A percentile compares a stretch with the other conserved stretches of the same genome.
phyloP scores from a whole-genome alignment of 352 stramenopile species.

The Pythium rhizo-oryzae region DNA sequence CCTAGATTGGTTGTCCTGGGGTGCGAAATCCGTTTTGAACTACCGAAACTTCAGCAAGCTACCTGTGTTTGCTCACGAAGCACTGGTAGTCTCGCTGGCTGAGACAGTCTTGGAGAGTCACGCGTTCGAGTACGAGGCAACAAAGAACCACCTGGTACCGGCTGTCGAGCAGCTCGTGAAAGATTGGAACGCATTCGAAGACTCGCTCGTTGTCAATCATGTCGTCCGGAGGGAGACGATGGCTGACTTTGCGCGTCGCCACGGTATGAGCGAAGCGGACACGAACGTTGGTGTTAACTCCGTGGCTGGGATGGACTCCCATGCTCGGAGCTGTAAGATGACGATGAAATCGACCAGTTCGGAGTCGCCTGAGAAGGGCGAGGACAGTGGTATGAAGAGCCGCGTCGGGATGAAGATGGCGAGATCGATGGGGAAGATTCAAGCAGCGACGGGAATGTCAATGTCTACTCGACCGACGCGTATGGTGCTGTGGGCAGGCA shows the following conservation, averaged over 20 bases:
- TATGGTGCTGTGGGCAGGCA: constrained; percentile 85
- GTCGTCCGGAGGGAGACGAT: constrained; percentile 58
- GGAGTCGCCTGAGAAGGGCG: constrained; percentile 15
- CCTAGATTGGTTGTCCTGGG: constrained; percentile 88
- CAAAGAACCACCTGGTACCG: constrained; percentile 56
- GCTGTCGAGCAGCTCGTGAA: constrained; percentile 63
- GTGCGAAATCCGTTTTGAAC: constrained; percentile 66
- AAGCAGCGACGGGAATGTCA: constrained; percentile 29
- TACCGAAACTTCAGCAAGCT: constrained; percentile 82
- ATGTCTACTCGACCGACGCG: constrained; percentile 48
- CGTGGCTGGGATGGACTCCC: neutral
- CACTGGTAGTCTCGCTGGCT: constrained; percentile 76
- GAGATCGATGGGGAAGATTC: constrained; percentile 26
- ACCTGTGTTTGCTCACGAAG: constrained; percentile 87
- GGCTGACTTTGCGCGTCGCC: constrained; percentile 37
- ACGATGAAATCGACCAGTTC: constrained; percentile 10
- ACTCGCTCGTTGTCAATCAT: constrained; percentile 31
- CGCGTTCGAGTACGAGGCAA: constrained; percentile 51
- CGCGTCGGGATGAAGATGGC: constrained; percentile 24
- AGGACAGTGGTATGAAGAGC: constrained; percentile 20
- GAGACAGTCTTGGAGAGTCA: constrained; percentile 64
- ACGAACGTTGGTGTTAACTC: constrained; percentile 9
- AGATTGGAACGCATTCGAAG: constrained; percentile 60
- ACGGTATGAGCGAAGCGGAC: constrained; percentile 35
- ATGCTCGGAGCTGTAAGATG: constrained; percentile 31